Conservation (phyloP, 352 stramenopile species). For the Thalassiosira oceanica region DNA sequence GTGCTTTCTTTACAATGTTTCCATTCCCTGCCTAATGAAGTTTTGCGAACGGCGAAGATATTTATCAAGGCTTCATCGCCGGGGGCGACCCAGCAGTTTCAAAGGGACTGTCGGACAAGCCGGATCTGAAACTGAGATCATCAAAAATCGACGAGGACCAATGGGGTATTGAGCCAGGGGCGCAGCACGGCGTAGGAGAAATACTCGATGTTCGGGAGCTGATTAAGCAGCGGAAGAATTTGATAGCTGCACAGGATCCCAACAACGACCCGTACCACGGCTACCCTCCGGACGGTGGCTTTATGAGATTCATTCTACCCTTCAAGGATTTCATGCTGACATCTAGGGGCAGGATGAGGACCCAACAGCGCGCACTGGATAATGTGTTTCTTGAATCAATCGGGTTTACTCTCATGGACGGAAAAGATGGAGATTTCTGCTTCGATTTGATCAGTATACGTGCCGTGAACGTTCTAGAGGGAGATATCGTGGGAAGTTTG, state of each 20-base stretch:
- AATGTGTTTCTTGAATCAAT: constrained; percentile 67
- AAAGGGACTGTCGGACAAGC: no score
- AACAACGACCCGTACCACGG: constrained; percentile 29
- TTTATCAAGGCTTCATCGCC: constrained; percentile 70
- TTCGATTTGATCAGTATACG: constrained; percentile 73
- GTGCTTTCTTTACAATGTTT: no score
- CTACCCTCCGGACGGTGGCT: constrained; percentile 36
- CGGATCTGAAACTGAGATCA: no score
- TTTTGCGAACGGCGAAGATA: no score
- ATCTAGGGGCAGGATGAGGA: constrained; percentile 47
- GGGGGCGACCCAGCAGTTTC: not conserved
- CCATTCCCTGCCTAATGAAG: no score
- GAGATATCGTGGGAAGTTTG: constrained; percentile 24
- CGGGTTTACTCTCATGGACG: constrained; percentile 78
- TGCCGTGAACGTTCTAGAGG: constrained; percentile 60
- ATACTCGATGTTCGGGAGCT: constrained; percentile 22
- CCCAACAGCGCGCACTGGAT: constrained; percentile 61
- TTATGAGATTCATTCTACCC: constrained; percentile 60
- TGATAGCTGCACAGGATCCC: constrained; percentile 7
- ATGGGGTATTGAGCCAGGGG: no score
- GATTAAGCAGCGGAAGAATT: constrained; percentile 17
- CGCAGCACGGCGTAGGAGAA: no score
- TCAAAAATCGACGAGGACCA: constrained; percentile 7
- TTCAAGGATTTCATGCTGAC: constrained; percentile 71
- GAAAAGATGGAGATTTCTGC: constrained; percentile 67